Evolutionary conservation across 768 basidiomycete genomes (phyloP).

Genomic region (Epithele typhae): DNA sequence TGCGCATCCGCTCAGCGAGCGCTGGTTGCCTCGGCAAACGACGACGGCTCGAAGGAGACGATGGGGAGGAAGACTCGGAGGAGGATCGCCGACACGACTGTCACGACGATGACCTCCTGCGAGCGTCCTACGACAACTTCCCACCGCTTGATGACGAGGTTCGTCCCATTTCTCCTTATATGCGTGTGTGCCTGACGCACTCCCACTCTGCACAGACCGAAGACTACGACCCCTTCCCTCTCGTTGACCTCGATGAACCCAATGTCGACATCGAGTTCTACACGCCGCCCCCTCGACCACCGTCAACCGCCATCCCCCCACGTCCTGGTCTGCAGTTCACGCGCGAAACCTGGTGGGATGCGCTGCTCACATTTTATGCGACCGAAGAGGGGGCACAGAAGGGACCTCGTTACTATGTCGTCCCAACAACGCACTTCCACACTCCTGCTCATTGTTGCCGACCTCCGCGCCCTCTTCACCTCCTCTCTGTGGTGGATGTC

Average conservation of each 20-base stretch:
- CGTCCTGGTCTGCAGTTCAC: constrained; percentile 63
- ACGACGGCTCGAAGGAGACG: background rate
- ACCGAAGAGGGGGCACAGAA: constrained; percentile 3
- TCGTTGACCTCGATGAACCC: background rate
- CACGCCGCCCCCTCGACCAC: background rate
- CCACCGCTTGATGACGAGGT: constrained; percentile 33
- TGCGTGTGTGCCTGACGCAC: too few species aligned
- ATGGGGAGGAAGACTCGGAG: background rate
- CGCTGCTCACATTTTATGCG: constrained; percentile 52
- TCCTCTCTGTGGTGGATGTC: constrained; percentile 69
- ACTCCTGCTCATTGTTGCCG: constrained; percentile 41
- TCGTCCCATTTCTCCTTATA: constrained; percentile 53
- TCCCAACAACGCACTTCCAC: constrained; percentile 39
- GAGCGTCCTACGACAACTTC: constrained; percentile 44
- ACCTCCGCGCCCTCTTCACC: constrained; percentile 61
- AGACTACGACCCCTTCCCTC: constrained; percentile 11
- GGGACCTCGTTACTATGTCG: background rate
- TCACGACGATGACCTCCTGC: constrained; percentile 44
- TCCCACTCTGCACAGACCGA: background rate
- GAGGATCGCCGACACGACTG: constrained; percentile 80
- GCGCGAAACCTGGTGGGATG: constrained; percentile 80
- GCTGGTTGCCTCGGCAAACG: background rate
- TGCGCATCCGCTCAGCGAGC: background rate
- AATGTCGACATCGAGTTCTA: background rate
- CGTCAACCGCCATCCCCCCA: constrained; percentile 13